Percentiles rank a stretch among this genome's conserved stretches.
These are phyloP conservation scores for Hordeum marinum DNA, from an alignment of 176 grass and related monocot genomes.

Conservation along the genomic window DNA sequence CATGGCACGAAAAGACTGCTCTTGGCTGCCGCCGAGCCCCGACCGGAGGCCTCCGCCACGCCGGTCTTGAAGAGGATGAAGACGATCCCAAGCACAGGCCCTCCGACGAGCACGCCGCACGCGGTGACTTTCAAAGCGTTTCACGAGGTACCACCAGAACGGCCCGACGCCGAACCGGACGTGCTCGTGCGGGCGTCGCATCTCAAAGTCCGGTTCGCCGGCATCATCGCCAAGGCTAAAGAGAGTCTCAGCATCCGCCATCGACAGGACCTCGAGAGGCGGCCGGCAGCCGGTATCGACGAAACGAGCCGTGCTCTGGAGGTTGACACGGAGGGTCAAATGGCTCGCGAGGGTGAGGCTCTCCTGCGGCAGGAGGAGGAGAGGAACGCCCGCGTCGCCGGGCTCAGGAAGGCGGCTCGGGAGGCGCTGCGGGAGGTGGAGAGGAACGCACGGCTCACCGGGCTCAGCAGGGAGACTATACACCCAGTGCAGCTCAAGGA, in stretches of 20 bases:
- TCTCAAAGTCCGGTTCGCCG: neutral
- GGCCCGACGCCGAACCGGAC: neutral
- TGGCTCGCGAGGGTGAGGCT: neutral
- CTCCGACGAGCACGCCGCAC: neutral
- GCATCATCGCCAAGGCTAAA: slow-evolving; percentile 14
- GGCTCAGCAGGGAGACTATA: neutral
- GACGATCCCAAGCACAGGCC: neutral
- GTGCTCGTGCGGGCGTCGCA: neutral
- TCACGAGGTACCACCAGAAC: neutral
- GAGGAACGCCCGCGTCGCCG: neutral
- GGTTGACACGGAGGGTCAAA: neutral
- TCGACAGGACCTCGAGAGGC: neutral
- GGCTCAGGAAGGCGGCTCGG: neutral
- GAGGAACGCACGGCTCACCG: neutral
- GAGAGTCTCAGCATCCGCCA: neutral
- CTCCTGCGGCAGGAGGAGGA: neutral
- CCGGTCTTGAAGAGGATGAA: neutral
- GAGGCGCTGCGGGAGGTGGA: neutral
- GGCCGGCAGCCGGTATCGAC: neutral
- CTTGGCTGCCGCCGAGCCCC: neutral
- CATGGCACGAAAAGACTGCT: neutral
- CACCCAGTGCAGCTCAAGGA: neutral
- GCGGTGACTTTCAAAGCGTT: neutral
- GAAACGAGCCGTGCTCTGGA: neutral
- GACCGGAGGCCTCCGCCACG: neutral